Conservation (phyloP, 163 green algal genomes). For the Coccomyxa subellipsoidea region DNA sequence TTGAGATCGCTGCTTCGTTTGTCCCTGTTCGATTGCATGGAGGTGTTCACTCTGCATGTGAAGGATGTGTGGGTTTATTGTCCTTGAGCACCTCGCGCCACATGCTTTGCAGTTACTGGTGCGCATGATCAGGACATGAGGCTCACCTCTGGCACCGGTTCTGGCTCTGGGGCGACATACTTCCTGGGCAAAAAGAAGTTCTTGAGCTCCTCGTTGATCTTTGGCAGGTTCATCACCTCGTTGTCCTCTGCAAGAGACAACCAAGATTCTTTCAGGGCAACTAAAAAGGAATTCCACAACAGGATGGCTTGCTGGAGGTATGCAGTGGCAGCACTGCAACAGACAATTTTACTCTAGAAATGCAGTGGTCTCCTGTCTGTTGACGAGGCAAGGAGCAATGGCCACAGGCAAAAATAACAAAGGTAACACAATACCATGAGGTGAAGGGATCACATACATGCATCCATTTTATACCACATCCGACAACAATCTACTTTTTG, state of each 20-base stretch:
- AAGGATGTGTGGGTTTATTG: too few species aligned
- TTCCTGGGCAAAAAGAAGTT: constrained; percentile 2
- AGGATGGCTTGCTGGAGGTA: background rate
- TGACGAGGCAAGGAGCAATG: background rate
- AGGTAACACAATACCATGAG: background rate
- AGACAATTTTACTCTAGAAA: background rate
- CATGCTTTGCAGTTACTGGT: too few species aligned
- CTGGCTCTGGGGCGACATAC: background rate
- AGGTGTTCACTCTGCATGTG: too few species aligned
- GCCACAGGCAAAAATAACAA: background rate
- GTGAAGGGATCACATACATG: background rate
- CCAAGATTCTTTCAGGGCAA: too few species aligned
- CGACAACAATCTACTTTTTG: background rate
- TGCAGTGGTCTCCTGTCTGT: background rate
- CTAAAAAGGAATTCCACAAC: background rate
- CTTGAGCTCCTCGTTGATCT: background rate
- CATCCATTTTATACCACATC: background rate
- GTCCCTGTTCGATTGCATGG: too few species aligned
- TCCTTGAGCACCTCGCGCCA: too few species aligned
- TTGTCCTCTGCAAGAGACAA: background rate
- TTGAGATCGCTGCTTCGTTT: too few species aligned
- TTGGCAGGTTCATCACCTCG: background rate
- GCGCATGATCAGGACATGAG: too few species aligned
- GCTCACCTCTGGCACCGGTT: background rate
- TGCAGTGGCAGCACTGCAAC: background rate